Base-by-base conservation (phyloP, 495 filamentous ascomycete genomes). In the Lophium mytilinum region DNA sequence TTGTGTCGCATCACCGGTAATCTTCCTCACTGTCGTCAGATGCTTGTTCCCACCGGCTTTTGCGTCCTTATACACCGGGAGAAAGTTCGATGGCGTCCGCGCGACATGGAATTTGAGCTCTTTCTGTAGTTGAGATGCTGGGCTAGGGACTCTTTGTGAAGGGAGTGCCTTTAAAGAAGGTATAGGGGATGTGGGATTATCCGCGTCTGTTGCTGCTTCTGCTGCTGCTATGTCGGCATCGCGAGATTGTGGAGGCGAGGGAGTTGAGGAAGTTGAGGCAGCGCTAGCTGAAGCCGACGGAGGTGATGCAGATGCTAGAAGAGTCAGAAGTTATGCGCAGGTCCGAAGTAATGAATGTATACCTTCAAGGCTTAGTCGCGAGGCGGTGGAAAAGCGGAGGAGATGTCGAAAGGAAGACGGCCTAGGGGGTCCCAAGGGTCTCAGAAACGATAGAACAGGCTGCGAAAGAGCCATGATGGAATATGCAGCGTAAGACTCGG, bases 11-110 rank as follows among this genome's bases (percentile, higher is more conserved):
- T 71, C 80, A 24, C 93, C 93, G 57, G 89, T 82, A 39, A 89
- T 79, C 71, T 87, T 89, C 64, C 87, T 83, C 50, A 98, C 75
- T 61, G 78, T 69, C 4, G 93, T 96, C 62, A 85, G 69, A 65
- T 84, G 81, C 60, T 83, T 74, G 55, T 87, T 94, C 1, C 91
- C 89, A 21, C 89, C 89, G 17, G 82, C 76, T 72, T 91, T 92
- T 53, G 71, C 70, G 51, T 82, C 71, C 4, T 83, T 73, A 70
- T 98, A 98, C n/a, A 97, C 80, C 11, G 89, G 83, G 1, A 90
- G 72, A 60, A 90, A 81, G 52, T 85, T 82, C 18, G 82, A 83
- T 9, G 73, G 67, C 6, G 88, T 92, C 47, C 87, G 86, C 50
- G 75, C 73, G 52, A 98, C 77, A 58, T 83, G 81, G 78, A 91